Percentiles rank a stretch among this genome's conserved stretches.
Evolutionary conservation across 2,329 filamentous ascomycete species (phyloP).

Genomic region (Colletotrichum truncatum): DNA sequence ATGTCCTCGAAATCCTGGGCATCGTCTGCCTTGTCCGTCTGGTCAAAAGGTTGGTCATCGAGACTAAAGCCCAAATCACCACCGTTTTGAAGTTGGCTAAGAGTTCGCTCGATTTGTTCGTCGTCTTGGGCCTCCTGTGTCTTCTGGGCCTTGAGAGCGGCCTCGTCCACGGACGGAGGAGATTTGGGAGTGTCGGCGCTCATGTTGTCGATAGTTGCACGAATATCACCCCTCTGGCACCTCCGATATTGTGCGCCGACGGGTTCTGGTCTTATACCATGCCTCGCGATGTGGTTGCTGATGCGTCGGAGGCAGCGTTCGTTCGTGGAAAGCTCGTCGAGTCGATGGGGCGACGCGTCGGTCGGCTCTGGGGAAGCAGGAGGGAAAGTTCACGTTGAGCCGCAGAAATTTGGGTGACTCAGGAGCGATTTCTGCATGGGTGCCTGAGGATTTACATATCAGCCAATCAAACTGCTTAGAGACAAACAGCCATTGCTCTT

Average conservation of each 20-base stretch:
- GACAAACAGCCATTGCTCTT: slow-evolving; percentile 4
- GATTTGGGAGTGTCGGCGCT: slow-evolving; percentile 31
- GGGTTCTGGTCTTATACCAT: slow-evolving; percentile 22
- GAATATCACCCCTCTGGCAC: slow-evolving; percentile 23
- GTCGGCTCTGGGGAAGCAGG: slow-evolving; percentile 28
- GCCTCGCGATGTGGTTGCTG: slow-evolving; percentile 18
- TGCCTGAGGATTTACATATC: slow-evolving; percentile 25
- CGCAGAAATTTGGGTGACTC: slow-evolving; percentile 33
- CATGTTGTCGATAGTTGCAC: slow-evolving; percentile 23
- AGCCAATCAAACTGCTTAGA: slow-evolving; percentile 19
- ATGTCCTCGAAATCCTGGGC: slow-evolving; percentile 93
- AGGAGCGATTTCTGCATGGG: slow-evolving; percentile 29
- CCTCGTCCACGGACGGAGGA: slow-evolving; percentile 40
- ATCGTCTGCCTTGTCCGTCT: slow-evolving; percentile 87
- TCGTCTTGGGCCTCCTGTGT: slow-evolving; percentile 60
- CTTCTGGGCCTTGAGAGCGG: slow-evolving; percentile 53
- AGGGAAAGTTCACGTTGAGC: slow-evolving; percentile 32
- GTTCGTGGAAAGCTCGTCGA: slow-evolving; percentile 22
- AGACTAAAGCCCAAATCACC: slow-evolving; percentile 51
- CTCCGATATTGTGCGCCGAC: slow-evolving; percentile 26
- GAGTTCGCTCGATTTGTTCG: slow-evolving; percentile 52
- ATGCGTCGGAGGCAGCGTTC: slow-evolving; percentile 12
- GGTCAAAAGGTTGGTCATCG: slow-evolving; percentile 62
- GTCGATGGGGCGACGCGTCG: slow-evolving; percentile 30
- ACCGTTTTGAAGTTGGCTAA: slow-evolving; percentile 52